Percentiles rank a stretch among this genome's conserved stretches.
These are phyloP conservation scores for Pythium scleroteichum DNA, from an alignment of 352 stramenopile genomes.

Conservation along the genomic window DNA sequence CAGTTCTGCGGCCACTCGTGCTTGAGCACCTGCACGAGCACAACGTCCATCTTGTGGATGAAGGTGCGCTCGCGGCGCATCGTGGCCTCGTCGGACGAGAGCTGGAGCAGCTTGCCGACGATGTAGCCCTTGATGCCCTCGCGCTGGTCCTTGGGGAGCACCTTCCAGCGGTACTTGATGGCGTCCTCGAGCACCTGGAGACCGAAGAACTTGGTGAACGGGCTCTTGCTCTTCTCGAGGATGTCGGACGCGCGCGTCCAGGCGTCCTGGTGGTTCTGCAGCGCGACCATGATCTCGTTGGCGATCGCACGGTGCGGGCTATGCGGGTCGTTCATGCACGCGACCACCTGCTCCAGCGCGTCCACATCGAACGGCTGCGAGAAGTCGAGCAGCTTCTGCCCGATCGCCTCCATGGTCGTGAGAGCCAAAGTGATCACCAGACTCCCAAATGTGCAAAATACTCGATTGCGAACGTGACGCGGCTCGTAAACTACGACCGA, in stretches of 20 bases:
- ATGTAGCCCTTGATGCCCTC: conserved; percentile 99
- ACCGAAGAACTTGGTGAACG: conserved; percentile 92
- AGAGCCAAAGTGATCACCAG: too few relatives aligned
- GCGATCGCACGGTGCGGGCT: conserved; percentile 91
- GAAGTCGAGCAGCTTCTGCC: conserved; percentile 93
- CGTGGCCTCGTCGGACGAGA: conserved; percentile 89
- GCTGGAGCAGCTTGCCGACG: conserved; percentile 95
- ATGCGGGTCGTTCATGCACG: conserved; percentile 94
- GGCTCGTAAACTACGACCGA: conserved; percentile 14
- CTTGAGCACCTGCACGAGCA: conserved; percentile 98
- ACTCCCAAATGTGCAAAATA: conserved; percentile 22
- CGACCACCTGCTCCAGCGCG: conserved; percentile 96
- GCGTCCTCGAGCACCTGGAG: conserved; percentile 96
- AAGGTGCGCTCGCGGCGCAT: conserved; percentile 92
- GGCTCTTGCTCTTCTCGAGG: conserved; percentile 91
- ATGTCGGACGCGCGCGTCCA: conserved; percentile 95
- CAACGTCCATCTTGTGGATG: conserved; percentile 96
- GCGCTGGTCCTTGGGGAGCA: conserved; percentile 95
- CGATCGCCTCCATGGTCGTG: conserved; percentile 87
- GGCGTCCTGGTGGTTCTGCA: conserved; percentile 93
- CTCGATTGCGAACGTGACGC: conserved; percentile 3
- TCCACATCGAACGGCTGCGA: conserved; percentile 95
- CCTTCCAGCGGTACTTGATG: conserved; percentile 97
- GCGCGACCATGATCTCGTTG: conserved; percentile 93
- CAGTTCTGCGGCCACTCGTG: conserved; percentile 99